phyloP scores from a whole-genome alignment of 2,329 filamentous ascomycete species.

The Akanthomyces muscarius region DNA sequence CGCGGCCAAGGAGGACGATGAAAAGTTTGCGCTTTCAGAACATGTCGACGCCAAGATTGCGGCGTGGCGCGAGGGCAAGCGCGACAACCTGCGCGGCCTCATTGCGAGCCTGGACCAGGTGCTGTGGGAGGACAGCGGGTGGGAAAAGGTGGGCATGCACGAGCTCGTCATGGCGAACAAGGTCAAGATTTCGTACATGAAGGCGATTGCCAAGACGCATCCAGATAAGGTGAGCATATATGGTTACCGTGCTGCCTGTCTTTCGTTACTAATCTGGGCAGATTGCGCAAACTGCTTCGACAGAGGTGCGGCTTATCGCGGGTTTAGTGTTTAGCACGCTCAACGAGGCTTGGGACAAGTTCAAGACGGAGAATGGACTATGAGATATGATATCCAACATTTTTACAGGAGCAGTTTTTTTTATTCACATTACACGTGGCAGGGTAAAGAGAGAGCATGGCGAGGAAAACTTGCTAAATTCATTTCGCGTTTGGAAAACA shows the following conservation, averaged over 20 bases:
- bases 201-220: constrained; percentile 97
- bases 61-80: constrained; percentile 84
- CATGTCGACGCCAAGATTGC: constrained; percentile 75
- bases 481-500: neutral
- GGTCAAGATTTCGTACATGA: constrained; percentile 98
- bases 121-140: constrained; percentile 86
- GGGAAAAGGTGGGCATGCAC: constrained; percentile 95
- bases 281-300: constrained; percentile 61
- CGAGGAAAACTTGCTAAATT: neutral
- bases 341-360: constrained; percentile 71
- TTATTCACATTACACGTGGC: constrained; percentile 1
- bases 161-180: constrained; percentile 90
- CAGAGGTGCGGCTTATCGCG: constrained; percentile 63
- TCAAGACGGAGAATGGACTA: constrained; percentile 64
- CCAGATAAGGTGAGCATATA: constrained; percentile 80
- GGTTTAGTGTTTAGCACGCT: constrained; percentile 63
- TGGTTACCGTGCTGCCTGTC: too few species aligned
- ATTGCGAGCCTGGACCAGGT: constrained; percentile 83
- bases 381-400: constrained; percentile 29
- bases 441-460: neutral
- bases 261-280: constrained; percentile 28
- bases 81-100: constrained; percentile 85
- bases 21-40: constrained; percentile 86
- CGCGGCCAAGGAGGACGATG: constrained; percentile 81
- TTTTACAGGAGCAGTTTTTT: constrained; percentile 8